A percentile compares a stretch with the other conserved stretches of the same genome.
Conservation (phyloP, 352 stramenopile species). For the Phytophthora syringae region DNA sequence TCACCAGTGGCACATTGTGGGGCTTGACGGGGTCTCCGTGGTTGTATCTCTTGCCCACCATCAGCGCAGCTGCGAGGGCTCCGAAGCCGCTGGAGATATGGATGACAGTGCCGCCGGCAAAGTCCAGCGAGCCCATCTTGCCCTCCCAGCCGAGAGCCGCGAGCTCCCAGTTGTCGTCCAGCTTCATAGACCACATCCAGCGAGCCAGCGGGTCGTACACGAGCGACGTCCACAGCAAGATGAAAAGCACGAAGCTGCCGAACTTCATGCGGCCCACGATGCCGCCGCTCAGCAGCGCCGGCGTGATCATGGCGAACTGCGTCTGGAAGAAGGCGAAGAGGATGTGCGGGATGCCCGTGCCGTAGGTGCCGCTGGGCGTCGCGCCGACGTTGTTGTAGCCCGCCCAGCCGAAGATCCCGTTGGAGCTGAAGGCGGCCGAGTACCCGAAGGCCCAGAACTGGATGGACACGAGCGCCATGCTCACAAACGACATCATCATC, state of each 20-base stretch:
- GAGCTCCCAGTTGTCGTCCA: conserved; percentile 56
- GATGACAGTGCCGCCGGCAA: conserved; percentile 85
- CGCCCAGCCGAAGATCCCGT: conserved; percentile 69
- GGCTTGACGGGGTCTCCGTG: conserved; percentile 73
- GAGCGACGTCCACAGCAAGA: conserved; percentile 78
- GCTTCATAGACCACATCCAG: conserved; percentile 84
- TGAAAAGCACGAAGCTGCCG: conserved; percentile 76
- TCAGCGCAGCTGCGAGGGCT: conserved; percentile 64
- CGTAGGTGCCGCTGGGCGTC: conserved; percentile 56
- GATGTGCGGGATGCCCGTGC: conserved; percentile 65
- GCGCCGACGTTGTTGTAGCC: conserved; percentile 72
- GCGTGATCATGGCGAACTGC: conserved; percentile 84
- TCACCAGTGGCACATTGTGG: conserved; percentile 86
- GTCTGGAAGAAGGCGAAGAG: conserved; percentile 86
- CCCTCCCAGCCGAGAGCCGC: conserved; percentile 61
- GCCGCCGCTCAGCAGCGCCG: conserved; percentile 73
- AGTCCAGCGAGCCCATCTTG: conserved; percentile 79
- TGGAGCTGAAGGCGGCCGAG: conserved; percentile 69
- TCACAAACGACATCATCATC: conserved; percentile 86
- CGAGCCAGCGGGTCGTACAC: conserved; percentile 87
- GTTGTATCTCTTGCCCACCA: conserved; percentile 81
- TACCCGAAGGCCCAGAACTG: conserved; percentile 87
- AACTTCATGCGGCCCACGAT: conserved; percentile 90
- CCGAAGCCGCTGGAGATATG: conserved; percentile 84
- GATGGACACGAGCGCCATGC: conserved; percentile 80